A percentile compares a stretch with the other conserved stretches of the same genome.
Conservation (phyloP, 306 rosid species). For the Alnus glutinosa region DNA sequence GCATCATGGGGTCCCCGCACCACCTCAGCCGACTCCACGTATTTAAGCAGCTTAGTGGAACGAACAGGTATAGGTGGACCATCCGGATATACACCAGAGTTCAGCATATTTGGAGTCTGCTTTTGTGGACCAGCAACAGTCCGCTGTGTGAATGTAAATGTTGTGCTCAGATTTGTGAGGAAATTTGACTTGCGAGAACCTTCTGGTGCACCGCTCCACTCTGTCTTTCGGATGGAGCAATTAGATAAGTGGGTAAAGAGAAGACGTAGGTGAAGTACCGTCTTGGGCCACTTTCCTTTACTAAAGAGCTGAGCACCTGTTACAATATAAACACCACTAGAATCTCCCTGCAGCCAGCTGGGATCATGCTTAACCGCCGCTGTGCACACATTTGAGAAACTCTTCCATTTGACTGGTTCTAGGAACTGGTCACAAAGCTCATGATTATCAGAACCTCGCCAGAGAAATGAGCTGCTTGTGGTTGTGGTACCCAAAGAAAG, state of each 20-base stretch:
- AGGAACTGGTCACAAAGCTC: slow-evolving; percentile 56
- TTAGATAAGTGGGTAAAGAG: slow-evolving; percentile 65
- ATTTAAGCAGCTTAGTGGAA: slow-evolving; percentile 65
- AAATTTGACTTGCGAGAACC: slow-evolving; percentile 71
- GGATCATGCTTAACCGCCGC: slow-evolving; percentile 79
- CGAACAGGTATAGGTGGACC: slow-evolving; percentile 78
- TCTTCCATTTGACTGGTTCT: slow-evolving; percentile 84
- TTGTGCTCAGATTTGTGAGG: slow-evolving; percentile 83
- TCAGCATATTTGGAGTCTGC: slow-evolving; percentile 69
- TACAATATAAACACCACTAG: slow-evolving; percentile 76
- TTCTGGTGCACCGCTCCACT: slow-evolving; percentile 81
- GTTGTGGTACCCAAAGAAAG: slow-evolving; percentile 40
- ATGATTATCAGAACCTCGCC: slow-evolving; percentile 81
- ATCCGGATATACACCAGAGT: slow-evolving; percentile 84
- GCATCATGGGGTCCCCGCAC: slow-evolving; percentile 83
- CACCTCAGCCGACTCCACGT: slow-evolving; percentile 80
- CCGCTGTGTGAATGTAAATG: slow-evolving; percentile 87
- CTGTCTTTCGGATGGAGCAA: slow-evolving; percentile 71
- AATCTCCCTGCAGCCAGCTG: slow-evolving; percentile 64
- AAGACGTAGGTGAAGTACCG: slow-evolving; percentile 81
- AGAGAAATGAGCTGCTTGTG: slow-evolving; percentile 38
- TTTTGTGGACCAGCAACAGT: slow-evolving; percentile 52
- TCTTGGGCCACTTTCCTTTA: slow-evolving; percentile 90
- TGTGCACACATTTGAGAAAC: slow-evolving; percentile 85
- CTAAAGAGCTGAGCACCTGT: slow-evolving; percentile 85